Conservation (phyloP, 345 rosid species). For the Corymbia maculata region DNA sequence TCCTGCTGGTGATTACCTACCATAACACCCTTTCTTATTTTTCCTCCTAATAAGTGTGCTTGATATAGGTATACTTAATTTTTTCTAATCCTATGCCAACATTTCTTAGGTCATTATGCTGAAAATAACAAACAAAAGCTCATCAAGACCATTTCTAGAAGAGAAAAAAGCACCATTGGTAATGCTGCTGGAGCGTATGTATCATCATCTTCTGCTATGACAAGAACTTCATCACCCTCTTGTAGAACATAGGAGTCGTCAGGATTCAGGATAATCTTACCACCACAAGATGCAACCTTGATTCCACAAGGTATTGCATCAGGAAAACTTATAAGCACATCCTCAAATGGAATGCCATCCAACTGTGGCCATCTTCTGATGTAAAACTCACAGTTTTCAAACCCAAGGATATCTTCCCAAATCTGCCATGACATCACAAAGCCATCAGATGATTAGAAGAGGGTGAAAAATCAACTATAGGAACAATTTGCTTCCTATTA, state of each 20-base stretch:
- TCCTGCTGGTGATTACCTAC: not conserved
- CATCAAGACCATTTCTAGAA: not conserved
- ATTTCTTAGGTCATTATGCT: not conserved
- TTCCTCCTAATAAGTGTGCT: not conserved
- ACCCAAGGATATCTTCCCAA: conserved; percentile 77
- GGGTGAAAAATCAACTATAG: not conserved
- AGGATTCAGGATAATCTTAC: conserved; percentile 64
- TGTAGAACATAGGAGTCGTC: conserved; percentile 54
- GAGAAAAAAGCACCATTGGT: conserved; percentile 57
- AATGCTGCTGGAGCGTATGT: conserved; percentile 49
- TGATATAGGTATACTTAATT: not conserved
- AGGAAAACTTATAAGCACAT: conserved; percentile 65
- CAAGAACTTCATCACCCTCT: conserved; percentile 73
- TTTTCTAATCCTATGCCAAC: not conserved
- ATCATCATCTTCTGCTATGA: conserved; percentile 78
- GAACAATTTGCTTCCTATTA: not conserved
- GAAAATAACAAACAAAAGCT: not conserved
- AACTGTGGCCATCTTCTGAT: conserved; percentile 57
- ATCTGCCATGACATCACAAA: conserved; percentile 24
- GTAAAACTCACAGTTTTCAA: conserved; percentile 75
- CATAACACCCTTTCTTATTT: not conserved
- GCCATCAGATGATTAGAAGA: not conserved
- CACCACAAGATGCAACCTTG: conserved; percentile 59
- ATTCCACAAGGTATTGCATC: conserved; percentile 76
- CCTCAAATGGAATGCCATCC: conserved; percentile 63